Evolutionary conservation across 2,329 filamentous ascomycete species (phyloP).

Genomic region (Aureobasidium sp.): DNA sequence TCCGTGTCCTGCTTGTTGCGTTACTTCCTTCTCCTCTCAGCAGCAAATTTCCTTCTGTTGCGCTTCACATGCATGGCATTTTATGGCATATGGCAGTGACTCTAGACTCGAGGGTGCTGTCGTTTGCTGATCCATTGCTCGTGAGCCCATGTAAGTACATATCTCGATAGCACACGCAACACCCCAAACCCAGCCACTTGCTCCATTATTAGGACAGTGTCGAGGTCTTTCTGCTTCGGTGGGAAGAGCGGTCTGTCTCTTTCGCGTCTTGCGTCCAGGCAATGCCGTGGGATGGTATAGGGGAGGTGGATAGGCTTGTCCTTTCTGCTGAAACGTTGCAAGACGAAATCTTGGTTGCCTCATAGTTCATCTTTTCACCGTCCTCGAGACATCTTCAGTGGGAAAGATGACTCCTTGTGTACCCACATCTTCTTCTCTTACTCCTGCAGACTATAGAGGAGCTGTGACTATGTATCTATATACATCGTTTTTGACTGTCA

Average conservation of each 20-base stretch:
- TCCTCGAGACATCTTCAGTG: conserved; percentile 14
- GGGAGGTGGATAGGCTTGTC: conserved; percentile 3
- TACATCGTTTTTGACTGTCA: neutral
- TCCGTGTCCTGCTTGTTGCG: neutral
- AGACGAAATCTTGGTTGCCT: conserved; percentile 14
- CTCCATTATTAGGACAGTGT: conserved; percentile 1
- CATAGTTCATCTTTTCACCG: conserved; percentile 17
- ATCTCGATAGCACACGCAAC: neutral
- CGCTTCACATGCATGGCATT: conserved; percentile 1
- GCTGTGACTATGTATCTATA: neutral
- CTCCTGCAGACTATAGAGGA: no score
- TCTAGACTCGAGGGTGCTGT: neutral
- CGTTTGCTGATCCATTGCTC: neutral
- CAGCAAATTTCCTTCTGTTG: conserved; percentile 10
- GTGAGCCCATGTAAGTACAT: neutral
- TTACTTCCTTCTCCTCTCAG: conserved; percentile 8
- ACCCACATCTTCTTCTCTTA: neutral
- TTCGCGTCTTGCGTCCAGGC: conserved; percentile 17
- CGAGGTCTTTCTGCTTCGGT: conserved; percentile 13
- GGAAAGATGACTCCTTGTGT: conserved; percentile 17
- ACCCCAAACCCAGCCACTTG: conserved; percentile 17
- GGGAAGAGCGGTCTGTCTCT: conserved; percentile 16
- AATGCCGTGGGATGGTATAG: conserved; percentile 16
- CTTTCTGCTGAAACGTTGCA: conserved; percentile 15
- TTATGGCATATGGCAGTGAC: neutral